Evolutionary conservation across 2,329 filamentous ascomycete genomes (phyloP), one percentile per base, ranked within the genome.

Genomic region (Penicillium janthinellum): DNA sequence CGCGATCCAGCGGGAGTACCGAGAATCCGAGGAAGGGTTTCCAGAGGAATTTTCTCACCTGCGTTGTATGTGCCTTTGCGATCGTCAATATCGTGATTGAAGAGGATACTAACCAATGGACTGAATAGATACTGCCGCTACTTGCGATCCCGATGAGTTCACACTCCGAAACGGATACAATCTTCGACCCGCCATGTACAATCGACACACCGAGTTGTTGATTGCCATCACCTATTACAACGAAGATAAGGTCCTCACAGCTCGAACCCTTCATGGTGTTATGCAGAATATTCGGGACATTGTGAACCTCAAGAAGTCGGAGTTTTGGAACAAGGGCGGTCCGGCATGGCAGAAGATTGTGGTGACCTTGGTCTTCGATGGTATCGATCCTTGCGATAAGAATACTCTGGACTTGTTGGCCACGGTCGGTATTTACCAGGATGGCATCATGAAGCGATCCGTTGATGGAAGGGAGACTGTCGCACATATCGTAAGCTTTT

Each of bases 221-320:
- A 97, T 99, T 77, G 94, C 94, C 72, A 92, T 99, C 71, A 99
- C 94, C 63, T 97, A 97, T 82, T 99, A 98, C 84, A 98, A 98
- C 81, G 94, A 98, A 84, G 95, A 98, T 81, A 98, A 98, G 83
- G 88, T 92, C 35, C 83, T 99, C 67, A 90, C 95, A 17, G 85
- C 94, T 54, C 88, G 94, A 78, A 99, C 95, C 1, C 83, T 98
- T 56, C 94, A 98, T 78, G 91, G 93, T 82, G 92, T 96, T 51
- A 97, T 98, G 94, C 92, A 96, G 77, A 97, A 97, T 77, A 94
- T 97, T 70, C 90, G 93, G 62, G 94, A 98, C 73, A 98, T 98
- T 75, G 93, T 97, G 73, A 97, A 96, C 79, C 84, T 97, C 67
- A 97, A 97, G 81, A 97, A 96, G 81, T 96, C 94, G 20, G 93